Base-by-base conservation (phyloP, 331 rosid genomes). In the Ulmus americana region DNA sequence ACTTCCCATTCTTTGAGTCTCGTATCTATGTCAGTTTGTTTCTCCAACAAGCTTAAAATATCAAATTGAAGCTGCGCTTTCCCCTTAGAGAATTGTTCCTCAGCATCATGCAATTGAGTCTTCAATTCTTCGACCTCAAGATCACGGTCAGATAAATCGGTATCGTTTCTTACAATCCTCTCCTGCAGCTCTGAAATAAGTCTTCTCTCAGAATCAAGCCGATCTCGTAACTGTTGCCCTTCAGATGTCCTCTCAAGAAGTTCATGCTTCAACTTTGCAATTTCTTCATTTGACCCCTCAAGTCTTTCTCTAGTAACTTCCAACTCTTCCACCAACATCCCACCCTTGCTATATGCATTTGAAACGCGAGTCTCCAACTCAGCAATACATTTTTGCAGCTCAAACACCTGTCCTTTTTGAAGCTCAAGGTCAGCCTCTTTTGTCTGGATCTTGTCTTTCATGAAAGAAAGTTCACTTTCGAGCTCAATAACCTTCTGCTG, bases 361-460 rank as follows among this genome's bases (percentile, higher is more conserved):
- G 77, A 63, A 77, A 67, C 78, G 9, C 68, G 61, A 75, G 52
- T 74, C 70, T 74, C 84, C 76, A 81, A 70, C 56, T 76, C 76
- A 41, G 57, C 68, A 9, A 52, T 82, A 47, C 74, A 77, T 7
- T 76, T 70, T 62, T 81, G 78, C 71, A 87, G 69, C 71, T 78
- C 81, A 55, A 72, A 13, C 22, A 73, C 75, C 62, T 39, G 83
- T 64, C 55, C 59, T 51, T 72, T 81, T 74, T 79, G 83, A 44
- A 55, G 44, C 61, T 74, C 76, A 62, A 84, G 79, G 39, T 82
- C 81, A 45, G 74, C 77, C 63, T 80, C 86, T 77, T 68, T 88
- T 60, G 49, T 50, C 59, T 28, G 63, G 45, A 75, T 74, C 67
- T 69, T 57, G 70, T 77, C 84, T 67, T 83, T 80, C 58, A 74